phyloP scores from a whole-genome alignment of 202 grass and related monocot genomes.

The Panicum virgatum region DNA sequence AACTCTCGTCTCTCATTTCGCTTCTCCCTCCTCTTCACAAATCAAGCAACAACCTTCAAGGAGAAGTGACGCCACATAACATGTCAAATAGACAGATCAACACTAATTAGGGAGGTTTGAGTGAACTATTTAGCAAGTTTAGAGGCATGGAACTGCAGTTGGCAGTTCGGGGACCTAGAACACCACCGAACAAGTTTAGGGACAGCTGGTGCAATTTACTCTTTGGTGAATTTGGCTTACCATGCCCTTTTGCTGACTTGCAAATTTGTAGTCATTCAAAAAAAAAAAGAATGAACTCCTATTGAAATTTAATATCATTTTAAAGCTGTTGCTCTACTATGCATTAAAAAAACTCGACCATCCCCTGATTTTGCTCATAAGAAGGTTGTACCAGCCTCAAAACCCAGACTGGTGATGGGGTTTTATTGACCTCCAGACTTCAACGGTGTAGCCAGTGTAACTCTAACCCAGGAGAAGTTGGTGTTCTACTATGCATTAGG shows the following conservation, averaged over 20 bases:
- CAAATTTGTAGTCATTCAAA: not conserved
- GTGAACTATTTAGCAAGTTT: not conserved
- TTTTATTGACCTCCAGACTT: too few species aligned
- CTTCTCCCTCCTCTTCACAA: not conserved
- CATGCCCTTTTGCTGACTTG: not conserved
- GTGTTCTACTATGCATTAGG: not conserved
- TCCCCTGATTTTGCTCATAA: too few species aligned
- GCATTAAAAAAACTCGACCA: too few species aligned
- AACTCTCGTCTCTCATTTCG: not conserved
- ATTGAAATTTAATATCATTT: not conserved
- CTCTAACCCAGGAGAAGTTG: too few species aligned
- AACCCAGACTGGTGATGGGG: too few species aligned
- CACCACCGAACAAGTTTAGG: not conserved
- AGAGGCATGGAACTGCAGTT: not conserved
- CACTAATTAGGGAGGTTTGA: not conserved
- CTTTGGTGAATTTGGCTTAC: not conserved
- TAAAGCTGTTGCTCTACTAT: not conserved
- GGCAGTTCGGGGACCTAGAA: not conserved
- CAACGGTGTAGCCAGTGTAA: too few species aligned
- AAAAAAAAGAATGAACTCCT: not conserved
- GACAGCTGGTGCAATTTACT: not conserved
- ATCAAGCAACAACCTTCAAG: not conserved
- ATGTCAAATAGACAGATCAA: not conserved
- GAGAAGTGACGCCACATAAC: not conserved
- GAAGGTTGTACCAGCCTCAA: too few species aligned